Evolutionary conservation across 108 stramenopile genomes (phyloP), one percentile per base, ranked within the genome.

Genomic region (Fragilaria radians): DNA sequence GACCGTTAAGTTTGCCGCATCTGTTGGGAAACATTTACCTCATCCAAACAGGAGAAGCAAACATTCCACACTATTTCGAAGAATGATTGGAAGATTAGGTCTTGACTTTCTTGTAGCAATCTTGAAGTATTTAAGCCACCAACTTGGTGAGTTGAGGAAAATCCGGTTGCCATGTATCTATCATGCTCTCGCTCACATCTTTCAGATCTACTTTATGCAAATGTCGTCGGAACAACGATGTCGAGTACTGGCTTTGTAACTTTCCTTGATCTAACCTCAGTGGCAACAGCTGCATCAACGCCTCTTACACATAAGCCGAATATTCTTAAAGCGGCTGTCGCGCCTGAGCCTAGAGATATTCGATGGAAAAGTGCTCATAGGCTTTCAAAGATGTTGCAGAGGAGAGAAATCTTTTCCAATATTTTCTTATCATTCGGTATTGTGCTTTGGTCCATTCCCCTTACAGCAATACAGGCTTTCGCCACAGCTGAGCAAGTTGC

Each of bases 201-300:
- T 57, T 22, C 34, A 33, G 55, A 57, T 7, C 21, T 29, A 14
- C n/a, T 32, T 32, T 22, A 27, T 14, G 55, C 22, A 19, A 33
- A 28, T 46, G 83, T 89, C 5, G 66, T 86, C 52, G 85, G 83
- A n/a, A 61, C 72, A 0, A 94, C 82, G 52, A 91, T 91, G 89
- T 88, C 86, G 11, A 79, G 78, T 26, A 92, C 89, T 11, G 94
- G 94, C 5, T 96, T 93, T 64, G 84, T 96, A 45, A 96, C 95
- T 21, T 93, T 96, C 63, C 68, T 75, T 26, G 90, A 91, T 58
- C 78, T 92, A 2, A 63, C 77, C 23, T 83, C 88, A 23, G 73
- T 88, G 0, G 76, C 92, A 7, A 73, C 70, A 60, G 92, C 88
- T 32, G 80, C 73, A 1, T 84, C 74, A 28, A 79, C 86, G 49